Conservation (phyloP, 345 rosid species). For the Moricandia moricandioides region DNA sequence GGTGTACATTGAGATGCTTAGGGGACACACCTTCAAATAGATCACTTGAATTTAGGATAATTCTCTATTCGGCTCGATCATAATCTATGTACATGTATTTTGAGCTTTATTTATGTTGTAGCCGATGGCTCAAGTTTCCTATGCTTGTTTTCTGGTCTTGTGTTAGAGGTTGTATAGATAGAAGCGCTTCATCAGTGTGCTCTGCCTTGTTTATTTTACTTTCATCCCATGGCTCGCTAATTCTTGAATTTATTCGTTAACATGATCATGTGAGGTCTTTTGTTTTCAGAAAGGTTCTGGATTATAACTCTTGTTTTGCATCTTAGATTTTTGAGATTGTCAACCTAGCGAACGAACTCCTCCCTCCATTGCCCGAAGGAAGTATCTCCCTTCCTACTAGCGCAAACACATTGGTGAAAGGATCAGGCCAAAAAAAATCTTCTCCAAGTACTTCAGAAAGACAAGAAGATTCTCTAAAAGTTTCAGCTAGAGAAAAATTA, state of each 20-base stretch:
- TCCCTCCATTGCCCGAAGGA: slow-evolving; percentile 94
- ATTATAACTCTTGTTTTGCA: slow-evolving; percentile 8
- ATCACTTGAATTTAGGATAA: not conserved
- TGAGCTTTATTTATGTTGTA: slow-evolving; percentile 3
- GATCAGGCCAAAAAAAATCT: slow-evolving; percentile 65
- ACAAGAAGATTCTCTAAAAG: slow-evolving; percentile 58
- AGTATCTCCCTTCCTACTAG: slow-evolving; percentile 81
- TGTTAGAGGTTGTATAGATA: slow-evolving; percentile 11
- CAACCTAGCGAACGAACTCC: slow-evolving; percentile 97
- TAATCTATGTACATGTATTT: not conserved
- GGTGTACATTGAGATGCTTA: not conserved
- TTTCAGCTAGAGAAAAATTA: slow-evolving; percentile 81
- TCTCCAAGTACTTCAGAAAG: slow-evolving; percentile 63
- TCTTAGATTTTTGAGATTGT: slow-evolving; percentile 95
- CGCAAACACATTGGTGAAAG: slow-evolving; percentile 65
- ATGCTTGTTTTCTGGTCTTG: not conserved
- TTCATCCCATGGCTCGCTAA: slow-evolving; percentile 10
- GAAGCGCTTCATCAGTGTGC: not conserved
- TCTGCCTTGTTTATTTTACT: not conserved
- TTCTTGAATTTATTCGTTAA: not conserved
- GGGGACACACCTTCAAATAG: not conserved
- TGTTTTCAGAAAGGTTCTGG: not conserved
- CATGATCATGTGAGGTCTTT: not conserved
- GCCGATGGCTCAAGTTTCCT: not conserved
- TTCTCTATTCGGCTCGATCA: not conserved